Conservation (phyloP, 495 filamentous ascomycete species). For the Aspergillus conjunctus region DNA sequence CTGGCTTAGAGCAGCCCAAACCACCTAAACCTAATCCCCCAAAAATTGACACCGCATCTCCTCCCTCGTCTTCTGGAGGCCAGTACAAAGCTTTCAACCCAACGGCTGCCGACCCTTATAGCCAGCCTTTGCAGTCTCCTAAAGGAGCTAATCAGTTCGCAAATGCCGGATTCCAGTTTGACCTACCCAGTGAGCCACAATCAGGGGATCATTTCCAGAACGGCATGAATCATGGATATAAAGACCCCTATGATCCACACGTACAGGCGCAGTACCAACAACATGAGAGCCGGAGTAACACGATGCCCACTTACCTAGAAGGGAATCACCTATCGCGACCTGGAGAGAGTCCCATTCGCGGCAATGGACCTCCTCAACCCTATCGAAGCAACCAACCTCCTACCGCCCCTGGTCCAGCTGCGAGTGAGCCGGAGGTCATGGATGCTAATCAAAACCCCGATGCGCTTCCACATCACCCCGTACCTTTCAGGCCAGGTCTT, state of each 20-base stretch:
- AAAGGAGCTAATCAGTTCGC: constrained; percentile 55
- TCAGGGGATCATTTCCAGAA: constrained; percentile 47
- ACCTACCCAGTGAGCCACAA: constrained; percentile 65
- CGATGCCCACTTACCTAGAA: constrained; percentile 20
- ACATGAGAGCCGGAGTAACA: constrained; percentile 12
- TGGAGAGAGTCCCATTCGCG: constrained; percentile 15
- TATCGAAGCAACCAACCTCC: constrained; percentile 29
- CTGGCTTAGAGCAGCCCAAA: constrained; percentile 45
- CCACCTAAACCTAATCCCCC: constrained; percentile 32
- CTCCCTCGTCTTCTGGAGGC: constrained; percentile 23
- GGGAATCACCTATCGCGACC: constrained; percentile 12
- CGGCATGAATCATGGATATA: constrained; percentile 20
- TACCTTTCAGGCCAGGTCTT: constrained; percentile 77
- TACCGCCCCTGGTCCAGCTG: constrained; percentile 21
- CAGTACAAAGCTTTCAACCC: constrained; percentile 43
- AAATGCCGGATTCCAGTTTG: constrained; percentile 62
- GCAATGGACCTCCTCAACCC: constrained; percentile 30
- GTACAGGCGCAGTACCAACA: constrained; percentile 19
- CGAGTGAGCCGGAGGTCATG: constrained; percentile 20
- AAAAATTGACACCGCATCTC: constrained; percentile 13
- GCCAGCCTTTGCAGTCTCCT: constrained; percentile 56
- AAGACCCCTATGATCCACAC: constrained; percentile 19
- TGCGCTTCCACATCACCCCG: constrained; percentile 73
- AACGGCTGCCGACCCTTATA: constrained; percentile 54
- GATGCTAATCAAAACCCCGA: constrained; percentile 56